These are phyloP conservation scores for Bipolaris gigantea DNA, from an alignment of 2,329 filamentous ascomycete species.

Conservation along the genomic window DNA sequence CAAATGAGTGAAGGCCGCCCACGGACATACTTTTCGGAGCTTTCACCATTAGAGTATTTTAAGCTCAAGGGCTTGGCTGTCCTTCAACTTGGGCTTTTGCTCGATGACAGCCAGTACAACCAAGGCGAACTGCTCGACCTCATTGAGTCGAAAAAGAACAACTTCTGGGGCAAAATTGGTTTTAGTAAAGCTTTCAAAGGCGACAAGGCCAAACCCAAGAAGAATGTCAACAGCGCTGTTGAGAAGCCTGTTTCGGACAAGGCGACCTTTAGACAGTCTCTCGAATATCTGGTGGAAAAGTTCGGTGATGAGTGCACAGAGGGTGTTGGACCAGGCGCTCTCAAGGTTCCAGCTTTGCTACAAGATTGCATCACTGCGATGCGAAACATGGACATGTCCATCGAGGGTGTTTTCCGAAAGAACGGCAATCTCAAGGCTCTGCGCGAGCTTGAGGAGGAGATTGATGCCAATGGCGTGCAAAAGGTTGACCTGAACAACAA, in stretches of 20 bases:
- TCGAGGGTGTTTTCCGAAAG: conserved; percentile 98
- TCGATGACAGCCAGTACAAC: conserved; percentile 89
- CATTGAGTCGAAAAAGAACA: conserved; percentile 90
- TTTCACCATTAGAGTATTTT: conserved; percentile 94
- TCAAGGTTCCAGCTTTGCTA: conserved; percentile 91
- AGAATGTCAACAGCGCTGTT: conserved; percentile 62
- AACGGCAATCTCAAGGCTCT: conserved; percentile 97
- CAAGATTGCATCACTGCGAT: conserved; percentile 93
- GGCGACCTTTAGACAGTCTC: conserved; percentile 85
- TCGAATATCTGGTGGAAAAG: conserved; percentile 87
- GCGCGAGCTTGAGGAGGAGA: conserved; percentile 79
- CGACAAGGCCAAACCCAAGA: conserved; percentile 67
- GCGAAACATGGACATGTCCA: conserved; percentile 98
- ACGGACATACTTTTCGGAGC: conserved; percentile 92
- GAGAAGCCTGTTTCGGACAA: conserved; percentile 56
- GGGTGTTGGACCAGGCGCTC: conserved; percentile 86
- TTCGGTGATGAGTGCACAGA: conserved; percentile 98
- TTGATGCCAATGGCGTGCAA: conserved; percentile 84
- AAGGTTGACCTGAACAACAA: conserved; percentile 84
- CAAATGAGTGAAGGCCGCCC: conserved; percentile 57
- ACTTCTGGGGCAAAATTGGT: conserved; percentile 97
- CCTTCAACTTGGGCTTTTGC: conserved; percentile 87
- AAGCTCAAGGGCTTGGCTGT: conserved; percentile 95
- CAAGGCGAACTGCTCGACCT: conserved; percentile 89
- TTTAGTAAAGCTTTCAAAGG: conserved; percentile 74